Evolutionary conservation across 208 protist species (phyloP).

Genomic region (Leishmania tarentolae): DNA sequence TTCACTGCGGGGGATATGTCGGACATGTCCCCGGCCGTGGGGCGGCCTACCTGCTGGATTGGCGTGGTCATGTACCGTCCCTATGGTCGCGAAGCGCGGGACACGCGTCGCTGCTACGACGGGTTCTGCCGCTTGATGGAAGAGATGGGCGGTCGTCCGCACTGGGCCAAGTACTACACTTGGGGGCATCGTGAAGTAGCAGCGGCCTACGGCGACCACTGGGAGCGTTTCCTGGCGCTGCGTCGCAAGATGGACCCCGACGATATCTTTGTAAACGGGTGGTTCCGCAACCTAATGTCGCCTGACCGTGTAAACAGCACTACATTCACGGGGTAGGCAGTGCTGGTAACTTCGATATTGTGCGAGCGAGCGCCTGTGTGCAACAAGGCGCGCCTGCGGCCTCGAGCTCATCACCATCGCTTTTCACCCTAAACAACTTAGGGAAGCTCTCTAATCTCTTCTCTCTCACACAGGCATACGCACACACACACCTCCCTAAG

Average conservation of each 20-base stretch:
- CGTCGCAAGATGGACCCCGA: constrained; percentile 59
- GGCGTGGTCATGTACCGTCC: constrained; percentile 89
- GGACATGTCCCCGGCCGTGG: constrained; percentile 61
- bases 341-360: not conserved
- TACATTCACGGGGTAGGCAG: not conserved
- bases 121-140: constrained; percentile 61
- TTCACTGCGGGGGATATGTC: constrained; percentile 61
- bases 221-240: constrained; percentile 62
- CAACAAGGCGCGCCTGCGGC: not conserved
- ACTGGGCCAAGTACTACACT: constrained; percentile 86
- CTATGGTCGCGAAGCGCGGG: constrained; percentile 43
- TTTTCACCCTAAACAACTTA: not conserved
- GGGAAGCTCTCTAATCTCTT: no score
- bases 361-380: not conserved
- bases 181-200: constrained; percentile 47
- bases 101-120: constrained; percentile 69
- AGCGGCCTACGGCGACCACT: constrained; percentile 54
- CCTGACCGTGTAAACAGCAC: constrained; percentile 40
- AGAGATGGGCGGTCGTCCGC: constrained; percentile 66
- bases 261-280: constrained; percentile 69
- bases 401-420: not conserved
- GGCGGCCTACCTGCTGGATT: constrained; percentile 77
- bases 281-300: constrained; percentile 59
- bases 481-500: not conserved
- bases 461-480: no score